Evolutionary conservation across 495 filamentous ascomycete species (phyloP).

Genomic region (Aspergillus indologenus): DNA sequence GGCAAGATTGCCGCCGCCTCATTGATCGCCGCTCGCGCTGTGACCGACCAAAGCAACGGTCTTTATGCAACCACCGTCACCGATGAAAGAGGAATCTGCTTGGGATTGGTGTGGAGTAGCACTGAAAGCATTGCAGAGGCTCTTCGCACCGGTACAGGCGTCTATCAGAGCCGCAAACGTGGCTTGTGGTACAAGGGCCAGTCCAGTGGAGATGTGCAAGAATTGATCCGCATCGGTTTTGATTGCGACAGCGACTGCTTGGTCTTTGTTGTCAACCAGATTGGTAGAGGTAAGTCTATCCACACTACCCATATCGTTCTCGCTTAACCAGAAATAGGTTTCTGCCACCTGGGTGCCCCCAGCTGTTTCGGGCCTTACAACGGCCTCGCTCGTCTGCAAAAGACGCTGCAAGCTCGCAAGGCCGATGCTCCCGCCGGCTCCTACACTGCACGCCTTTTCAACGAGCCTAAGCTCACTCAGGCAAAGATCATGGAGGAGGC

Average conservation of each 20-base stretch:
- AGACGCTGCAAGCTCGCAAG: conserved; percentile 78
- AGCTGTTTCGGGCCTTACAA: conserved; percentile 86
- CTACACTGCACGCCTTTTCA: conserved; percentile 90
- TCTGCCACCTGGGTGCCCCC: conserved; percentile 90
- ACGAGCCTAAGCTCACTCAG: conserved; percentile 78
- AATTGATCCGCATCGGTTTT: conserved; percentile 75
- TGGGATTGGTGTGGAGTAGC: conserved; percentile 92
- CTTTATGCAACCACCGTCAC: conserved; percentile 84
- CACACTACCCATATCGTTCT: no score
- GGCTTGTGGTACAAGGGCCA: conserved; percentile 97
- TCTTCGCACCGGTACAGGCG: conserved; percentile 80
- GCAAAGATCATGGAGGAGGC: conserved; percentile 99
- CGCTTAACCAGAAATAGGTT: conserved; percentile 48
- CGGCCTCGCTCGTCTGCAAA: conserved; percentile 78
- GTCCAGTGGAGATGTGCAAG: conserved; percentile 87
- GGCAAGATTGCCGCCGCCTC: conserved; percentile 63
- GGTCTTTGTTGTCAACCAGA: conserved; percentile 83
- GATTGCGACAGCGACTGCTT: conserved; percentile 95
- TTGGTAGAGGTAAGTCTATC: conserved; percentile 58
- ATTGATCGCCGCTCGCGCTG: conserved; percentile 65
- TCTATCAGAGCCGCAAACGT: conserved; percentile 92
- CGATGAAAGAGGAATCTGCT: conserved; percentile 78
- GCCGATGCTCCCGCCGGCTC: conserved; percentile 78
- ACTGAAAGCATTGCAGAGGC: conserved; percentile 85
- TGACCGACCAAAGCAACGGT: conserved; percentile 79